Conservation (phyloP, 495 filamentous ascomycete species). For the Penicillium daleae region DNA sequence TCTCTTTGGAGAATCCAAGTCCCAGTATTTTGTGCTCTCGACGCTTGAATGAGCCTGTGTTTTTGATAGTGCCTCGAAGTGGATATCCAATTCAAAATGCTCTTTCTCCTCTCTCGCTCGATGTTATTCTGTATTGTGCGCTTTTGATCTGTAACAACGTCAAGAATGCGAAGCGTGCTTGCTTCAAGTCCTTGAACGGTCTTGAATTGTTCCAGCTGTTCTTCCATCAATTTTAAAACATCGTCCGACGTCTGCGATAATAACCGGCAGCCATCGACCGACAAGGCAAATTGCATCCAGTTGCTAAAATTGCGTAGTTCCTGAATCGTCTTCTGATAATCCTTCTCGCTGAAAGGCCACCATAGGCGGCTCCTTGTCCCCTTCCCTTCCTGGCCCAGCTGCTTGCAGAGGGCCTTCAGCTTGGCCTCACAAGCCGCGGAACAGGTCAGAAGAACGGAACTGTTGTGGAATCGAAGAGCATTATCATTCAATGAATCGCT, state of each 20-base stretch:
- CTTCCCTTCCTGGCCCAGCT: not conserved
- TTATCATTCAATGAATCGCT: not conserved
- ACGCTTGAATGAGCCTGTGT: not conserved
- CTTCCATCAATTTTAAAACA: not conserved
- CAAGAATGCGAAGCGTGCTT: not conserved
- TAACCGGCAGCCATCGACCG: not conserved
- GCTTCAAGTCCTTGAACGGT: not conserved
- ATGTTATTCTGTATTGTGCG: not conserved
- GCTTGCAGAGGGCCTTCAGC: not conserved
- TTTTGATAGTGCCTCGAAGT: slow-evolving; percentile 1
- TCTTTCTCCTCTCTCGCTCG: not conserved
- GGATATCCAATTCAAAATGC: not conserved
- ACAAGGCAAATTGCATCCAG: slow-evolving; percentile 7
- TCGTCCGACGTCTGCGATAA: not conserved
- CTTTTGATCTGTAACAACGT: not conserved
- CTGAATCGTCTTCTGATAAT: slow-evolving; percentile 1
- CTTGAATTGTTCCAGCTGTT: not conserved
- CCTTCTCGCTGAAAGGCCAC: slow-evolving; percentile 3
- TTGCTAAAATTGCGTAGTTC: not conserved
- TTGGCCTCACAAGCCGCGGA: not conserved
- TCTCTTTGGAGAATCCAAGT: not conserved
- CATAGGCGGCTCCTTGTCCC: not conserved
- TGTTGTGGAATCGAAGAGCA: not conserved
- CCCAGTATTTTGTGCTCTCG: not conserved
- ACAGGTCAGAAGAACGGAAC: not conserved